Evolutionary conservation across 768 basidiomycete genomes (phyloP).

Genomic region (Leccinum truebloodii): DNA sequence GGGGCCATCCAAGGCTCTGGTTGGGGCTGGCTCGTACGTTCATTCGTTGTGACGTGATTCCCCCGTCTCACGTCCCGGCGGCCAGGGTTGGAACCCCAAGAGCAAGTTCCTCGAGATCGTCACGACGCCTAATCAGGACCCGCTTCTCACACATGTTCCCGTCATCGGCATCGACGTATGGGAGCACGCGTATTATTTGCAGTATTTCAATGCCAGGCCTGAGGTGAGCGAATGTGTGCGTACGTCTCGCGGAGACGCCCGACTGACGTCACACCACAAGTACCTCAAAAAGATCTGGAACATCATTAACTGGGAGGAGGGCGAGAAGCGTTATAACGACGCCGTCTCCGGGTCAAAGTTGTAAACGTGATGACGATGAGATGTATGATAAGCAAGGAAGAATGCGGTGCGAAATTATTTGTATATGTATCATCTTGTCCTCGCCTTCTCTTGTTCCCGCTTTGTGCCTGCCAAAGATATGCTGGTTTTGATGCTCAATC

Average conservation of each 20-base stretch:
- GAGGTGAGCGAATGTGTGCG: conserved; percentile 58
- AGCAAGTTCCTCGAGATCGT: conserved; percentile 79
- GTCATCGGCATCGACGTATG: conserved; percentile 94
- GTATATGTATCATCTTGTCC: conserved; percentile 10
- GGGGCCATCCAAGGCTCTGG: conserved; percentile 90
- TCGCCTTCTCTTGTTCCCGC: not conserved
- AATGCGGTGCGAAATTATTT: not conserved
- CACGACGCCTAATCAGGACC: conserved; percentile 97
- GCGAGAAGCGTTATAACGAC: conserved; percentile 62
- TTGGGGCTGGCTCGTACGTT: conserved; percentile 94
- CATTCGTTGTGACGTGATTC: not conserved
- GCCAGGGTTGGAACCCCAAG: conserved; percentile 69
- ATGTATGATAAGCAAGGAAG: not conserved
- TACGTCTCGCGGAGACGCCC: not conserved
- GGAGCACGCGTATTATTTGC: conserved; percentile 97
- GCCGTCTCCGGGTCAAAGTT: conserved; percentile 39
- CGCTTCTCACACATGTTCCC: conserved; percentile 72
- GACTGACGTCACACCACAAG: conserved; percentile 33
- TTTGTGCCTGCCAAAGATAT: not conserved
- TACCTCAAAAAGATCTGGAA: conserved; percentile 79
- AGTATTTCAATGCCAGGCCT: conserved; percentile 94
- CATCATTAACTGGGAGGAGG: conserved; percentile 73
- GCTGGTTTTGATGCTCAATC: not conserved
- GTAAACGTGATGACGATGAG: conserved; percentile 21
- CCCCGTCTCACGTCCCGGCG: conserved; percentile 1